These are phyloP conservation scores for Colletotrichum orchidophilum DNA, from an alignment of 2,329 filamentous ascomycete species.

Conservation along the genomic window DNA sequence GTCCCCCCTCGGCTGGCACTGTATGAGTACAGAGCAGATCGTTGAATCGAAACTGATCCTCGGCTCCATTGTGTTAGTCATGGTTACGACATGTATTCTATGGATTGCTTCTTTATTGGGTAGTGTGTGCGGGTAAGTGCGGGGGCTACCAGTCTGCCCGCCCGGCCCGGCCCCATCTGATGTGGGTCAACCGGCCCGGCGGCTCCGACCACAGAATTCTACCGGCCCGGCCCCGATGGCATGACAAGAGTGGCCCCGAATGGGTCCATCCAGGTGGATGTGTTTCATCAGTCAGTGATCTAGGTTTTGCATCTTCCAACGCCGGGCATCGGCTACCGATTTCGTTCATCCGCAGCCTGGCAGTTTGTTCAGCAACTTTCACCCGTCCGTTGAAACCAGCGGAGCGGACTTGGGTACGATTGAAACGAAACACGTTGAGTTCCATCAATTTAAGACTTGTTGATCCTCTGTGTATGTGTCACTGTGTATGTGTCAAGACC, in stretches of 20 bases:
- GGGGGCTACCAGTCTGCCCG: neutral
- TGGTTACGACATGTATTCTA: no score
- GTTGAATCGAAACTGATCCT: neutral
- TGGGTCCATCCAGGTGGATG: neutral
- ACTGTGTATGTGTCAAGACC: neutral
- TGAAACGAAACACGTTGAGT: neutral
- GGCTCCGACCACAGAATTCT: neutral
- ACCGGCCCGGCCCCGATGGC: neutral
- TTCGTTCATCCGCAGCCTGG: neutral
- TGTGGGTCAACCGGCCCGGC: neutral
- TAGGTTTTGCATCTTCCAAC: neutral
- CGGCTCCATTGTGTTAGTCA: neutral
- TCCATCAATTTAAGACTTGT: neutral
- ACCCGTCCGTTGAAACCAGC: neutral
- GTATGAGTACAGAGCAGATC: neutral
- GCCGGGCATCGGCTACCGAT: neutral
- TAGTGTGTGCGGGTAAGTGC: neutral
- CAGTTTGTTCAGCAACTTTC: neutral
- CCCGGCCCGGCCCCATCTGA: neutral
- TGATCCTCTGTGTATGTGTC: neutral
- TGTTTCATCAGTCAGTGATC: neutral
- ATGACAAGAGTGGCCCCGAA: neutral
- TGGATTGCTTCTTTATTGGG: fast-evolving
- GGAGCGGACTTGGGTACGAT: neutral
- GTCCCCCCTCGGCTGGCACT: neutral